Conservation (phyloP, 2,329 filamentous ascomycete species). For the Aaosphaeria pasadenensis region DNA sequence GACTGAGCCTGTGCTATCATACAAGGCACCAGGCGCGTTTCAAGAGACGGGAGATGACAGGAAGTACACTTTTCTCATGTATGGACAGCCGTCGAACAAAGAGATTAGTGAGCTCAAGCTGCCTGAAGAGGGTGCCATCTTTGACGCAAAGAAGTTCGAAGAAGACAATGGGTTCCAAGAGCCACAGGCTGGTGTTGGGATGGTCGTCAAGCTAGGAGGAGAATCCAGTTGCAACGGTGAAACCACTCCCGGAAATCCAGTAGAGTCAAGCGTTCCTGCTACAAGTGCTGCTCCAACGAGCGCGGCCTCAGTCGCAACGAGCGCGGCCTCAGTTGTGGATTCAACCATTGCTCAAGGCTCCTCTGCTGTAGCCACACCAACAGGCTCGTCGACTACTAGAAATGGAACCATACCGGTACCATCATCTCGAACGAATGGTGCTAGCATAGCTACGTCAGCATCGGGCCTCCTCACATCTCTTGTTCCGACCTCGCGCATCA, state of each 20-base stretch:
- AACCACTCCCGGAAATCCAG: neutral
- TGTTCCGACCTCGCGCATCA: too few species aligned
- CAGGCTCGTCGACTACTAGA: too few species aligned
- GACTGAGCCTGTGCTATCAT: slow-evolving; percentile 15
- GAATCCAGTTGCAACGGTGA: slow-evolving; percentile 1
- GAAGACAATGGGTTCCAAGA: slow-evolving; percentile 25
- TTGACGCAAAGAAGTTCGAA: slow-evolving; percentile 28
- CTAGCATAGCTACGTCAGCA: too few species aligned
- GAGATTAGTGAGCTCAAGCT: slow-evolving; percentile 11
- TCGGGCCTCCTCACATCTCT: too few species aligned
- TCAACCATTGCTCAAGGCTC: too few species aligned
- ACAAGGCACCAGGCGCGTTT: slow-evolving; percentile 29
- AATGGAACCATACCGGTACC: too few species aligned
- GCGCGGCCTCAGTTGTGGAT: too few species aligned
- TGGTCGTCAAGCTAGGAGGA: slow-evolving; percentile 30
- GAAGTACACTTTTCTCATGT: slow-evolving; percentile 34
- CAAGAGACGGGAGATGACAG: slow-evolving; percentile 27
- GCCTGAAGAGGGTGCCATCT: slow-evolving; percentile 20
- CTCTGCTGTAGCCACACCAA: too few species aligned
- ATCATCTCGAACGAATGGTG: too few species aligned
- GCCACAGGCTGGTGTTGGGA: slow-evolving; percentile 26
- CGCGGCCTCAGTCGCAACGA: too few species aligned
- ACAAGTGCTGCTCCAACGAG: too few species aligned
- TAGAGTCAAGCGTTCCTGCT: too few species aligned
- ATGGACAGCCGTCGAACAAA: slow-evolving; percentile 18